These are phyloP conservation scores for Bremia lactucae DNA, from an alignment of 352 stramenopile species.

Conservation along the genomic window DNA sequence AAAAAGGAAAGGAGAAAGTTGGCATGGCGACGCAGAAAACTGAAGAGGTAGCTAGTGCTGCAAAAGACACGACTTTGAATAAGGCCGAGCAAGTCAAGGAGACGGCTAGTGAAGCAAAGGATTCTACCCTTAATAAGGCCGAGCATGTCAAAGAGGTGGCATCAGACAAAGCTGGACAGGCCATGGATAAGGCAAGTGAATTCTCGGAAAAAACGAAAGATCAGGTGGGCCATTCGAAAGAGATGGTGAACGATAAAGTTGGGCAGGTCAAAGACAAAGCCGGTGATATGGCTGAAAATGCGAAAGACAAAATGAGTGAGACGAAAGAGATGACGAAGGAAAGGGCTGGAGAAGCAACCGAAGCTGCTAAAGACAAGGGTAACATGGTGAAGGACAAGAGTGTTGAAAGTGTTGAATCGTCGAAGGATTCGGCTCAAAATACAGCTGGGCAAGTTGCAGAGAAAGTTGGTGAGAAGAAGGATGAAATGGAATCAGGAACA, in stretches of 20 bases:
- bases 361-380: constrained; percentile 5
- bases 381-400: neutral
- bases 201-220: neutral
- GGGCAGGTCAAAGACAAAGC: constrained; percentile 12
- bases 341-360: constrained; percentile 12
- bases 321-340: constrained; percentile 14
- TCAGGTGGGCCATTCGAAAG: neutral
- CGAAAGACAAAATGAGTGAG: constrained; percentile 13
- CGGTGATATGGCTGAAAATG: constrained; percentile 1
- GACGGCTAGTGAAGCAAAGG: neutral
- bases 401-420: constrained; percentile 1
- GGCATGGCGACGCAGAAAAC: constrained; percentile 14
- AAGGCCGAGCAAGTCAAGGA: constrained; percentile 3
- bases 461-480: neutral
- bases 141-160: neutral
- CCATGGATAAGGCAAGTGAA: neutral
- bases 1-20: constrained; percentile 20
- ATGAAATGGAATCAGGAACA: constrained; percentile 2
- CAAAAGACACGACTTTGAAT: constrained; percentile 5
- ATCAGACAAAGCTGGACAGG: neutral
- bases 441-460: neutral
- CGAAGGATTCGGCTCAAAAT: constrained; percentile 2
- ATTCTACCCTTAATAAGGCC: constrained; percentile 7
- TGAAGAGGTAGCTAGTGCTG: constrained; percentile 11
- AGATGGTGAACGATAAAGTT: constrained; percentile 8